Percentiles rank a stretch among this genome's conserved stretches.
These are phyloP conservation scores for Beauveria asiatica DNA, from an alignment of 2,329 filamentous ascomycete genomes.

Conservation along the genomic window DNA sequence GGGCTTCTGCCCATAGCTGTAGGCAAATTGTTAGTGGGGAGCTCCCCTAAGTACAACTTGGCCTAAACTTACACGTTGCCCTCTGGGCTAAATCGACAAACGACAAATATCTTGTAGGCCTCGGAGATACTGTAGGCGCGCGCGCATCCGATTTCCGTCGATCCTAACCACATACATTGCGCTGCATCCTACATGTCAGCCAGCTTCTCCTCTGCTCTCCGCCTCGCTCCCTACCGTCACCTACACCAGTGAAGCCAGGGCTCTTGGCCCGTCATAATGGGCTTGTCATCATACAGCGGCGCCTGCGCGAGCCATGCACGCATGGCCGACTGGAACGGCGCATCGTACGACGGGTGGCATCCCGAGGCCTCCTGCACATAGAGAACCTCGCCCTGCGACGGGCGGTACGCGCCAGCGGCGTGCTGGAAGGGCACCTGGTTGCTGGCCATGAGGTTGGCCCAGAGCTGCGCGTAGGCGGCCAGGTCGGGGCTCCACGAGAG, in stretches of 20 bases:
- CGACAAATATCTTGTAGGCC: slow-evolving; percentile 25
- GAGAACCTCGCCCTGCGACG: slow-evolving; percentile 27
- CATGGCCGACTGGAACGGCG: slow-evolving; percentile 22
- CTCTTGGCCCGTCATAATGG: slow-evolving; percentile 24
- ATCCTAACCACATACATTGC: slow-evolving; percentile 28
- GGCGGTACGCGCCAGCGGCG: slow-evolving; percentile 22
- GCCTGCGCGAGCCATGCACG: slow-evolving; percentile 25
- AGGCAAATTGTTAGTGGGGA: neutral
- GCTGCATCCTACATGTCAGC: slow-evolving; percentile 18
- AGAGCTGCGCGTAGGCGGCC: slow-evolving; percentile 24
- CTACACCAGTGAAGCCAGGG: slow-evolving; percentile 30
- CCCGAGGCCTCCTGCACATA: slow-evolving; percentile 23
- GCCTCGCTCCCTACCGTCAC: slow-evolving; percentile 2
- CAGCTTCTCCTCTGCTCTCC: neutral
- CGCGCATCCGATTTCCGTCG: slow-evolving; percentile 26
- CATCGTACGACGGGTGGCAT: slow-evolving; percentile 22
- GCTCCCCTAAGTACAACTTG: neutral
- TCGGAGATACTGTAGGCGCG: slow-evolving; percentile 23
- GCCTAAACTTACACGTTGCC: slow-evolving; percentile 31
- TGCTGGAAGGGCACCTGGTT: slow-evolving; percentile 24
- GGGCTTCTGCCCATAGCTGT: slow-evolving; percentile 24
- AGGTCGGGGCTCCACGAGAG: slow-evolving; percentile 24
- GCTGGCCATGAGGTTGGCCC: slow-evolving; percentile 26
- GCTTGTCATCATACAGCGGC: slow-evolving; percentile 21
- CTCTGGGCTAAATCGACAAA: slow-evolving; percentile 27